Percentiles rank a stretch among this genome's conserved stretches.
Evolutionary conservation across 2,329 filamentous ascomycete genomes (phyloP).

Genomic region (Phyllosticta citriasiana): DNA sequence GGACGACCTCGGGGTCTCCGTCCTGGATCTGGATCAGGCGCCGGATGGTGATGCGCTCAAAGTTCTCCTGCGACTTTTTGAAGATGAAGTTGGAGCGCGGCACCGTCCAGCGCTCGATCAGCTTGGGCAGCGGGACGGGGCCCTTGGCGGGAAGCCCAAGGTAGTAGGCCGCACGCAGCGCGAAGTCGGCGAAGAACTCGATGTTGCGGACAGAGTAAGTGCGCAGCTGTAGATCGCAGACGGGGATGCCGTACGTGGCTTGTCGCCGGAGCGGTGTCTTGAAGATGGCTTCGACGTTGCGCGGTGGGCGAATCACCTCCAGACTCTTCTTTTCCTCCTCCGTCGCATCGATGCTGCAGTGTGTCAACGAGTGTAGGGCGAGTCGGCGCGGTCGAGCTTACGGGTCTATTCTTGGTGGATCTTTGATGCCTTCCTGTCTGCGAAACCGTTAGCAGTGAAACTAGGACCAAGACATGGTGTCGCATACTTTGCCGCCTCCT

Average conservation of each 20-base stretch:
- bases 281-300: constrained; percentile 76
- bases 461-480: neutral
- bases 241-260: constrained; percentile 66
- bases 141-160: constrained; percentile 77
- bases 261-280: constrained; percentile 71
- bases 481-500: neutral
- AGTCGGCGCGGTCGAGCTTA: neutral
- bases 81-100: constrained; percentile 81
- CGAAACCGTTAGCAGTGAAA: neutral
- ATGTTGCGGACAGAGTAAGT: constrained; percentile 85
- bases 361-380: neutral
- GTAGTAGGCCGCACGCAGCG: constrained; percentile 88
- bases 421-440: constrained; percentile 16
- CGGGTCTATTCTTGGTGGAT: constrained; percentile 3
- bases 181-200: constrained; percentile 91
- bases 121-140: constrained; percentile 74
- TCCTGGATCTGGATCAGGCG: constrained; percentile 88
- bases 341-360: neutral
- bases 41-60: constrained; percentile 79
- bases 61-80: constrained; percentile 98
- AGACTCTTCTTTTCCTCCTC: constrained; percentile 14
- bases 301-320: constrained; percentile 40
- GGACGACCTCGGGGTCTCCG: constrained; percentile 77
- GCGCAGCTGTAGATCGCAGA: constrained; percentile 84
- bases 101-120: constrained; percentile 90